phyloP scores from a whole-genome alignment of 2,329 filamentous ascomycete genomes.

The Fusarium protoensiforme region DNA sequence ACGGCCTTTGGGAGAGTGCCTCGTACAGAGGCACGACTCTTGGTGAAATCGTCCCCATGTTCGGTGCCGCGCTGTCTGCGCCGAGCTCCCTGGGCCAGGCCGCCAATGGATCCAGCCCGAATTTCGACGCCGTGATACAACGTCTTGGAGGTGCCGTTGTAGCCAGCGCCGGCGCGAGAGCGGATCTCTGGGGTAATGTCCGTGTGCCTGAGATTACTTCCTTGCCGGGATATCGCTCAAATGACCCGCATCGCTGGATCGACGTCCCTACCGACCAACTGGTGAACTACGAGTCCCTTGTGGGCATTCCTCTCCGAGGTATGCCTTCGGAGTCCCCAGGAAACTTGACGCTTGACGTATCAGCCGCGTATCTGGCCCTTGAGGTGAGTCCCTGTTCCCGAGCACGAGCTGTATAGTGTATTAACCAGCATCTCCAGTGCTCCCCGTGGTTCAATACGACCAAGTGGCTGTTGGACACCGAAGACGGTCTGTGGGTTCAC shows the following conservation, averaged over 20 bases:
- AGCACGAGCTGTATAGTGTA: too few relatives aligned
- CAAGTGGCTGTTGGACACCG: background rate
- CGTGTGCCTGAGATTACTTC: background rate
- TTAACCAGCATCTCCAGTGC: background rate
- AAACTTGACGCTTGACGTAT: background rate
- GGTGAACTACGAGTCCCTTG: background rate
- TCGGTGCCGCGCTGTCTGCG: background rate
- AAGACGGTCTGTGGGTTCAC: background rate
- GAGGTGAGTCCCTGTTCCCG: background rate
- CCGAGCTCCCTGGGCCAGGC: background rate
- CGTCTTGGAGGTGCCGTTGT: background rate
- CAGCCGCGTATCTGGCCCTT: background rate
- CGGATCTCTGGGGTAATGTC: background rate
- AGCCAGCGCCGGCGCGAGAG: background rate
- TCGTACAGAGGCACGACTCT: background rate
- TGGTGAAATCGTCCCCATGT: background rate
- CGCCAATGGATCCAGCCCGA: background rate
- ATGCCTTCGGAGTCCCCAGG: background rate
- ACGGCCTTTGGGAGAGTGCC: background rate
- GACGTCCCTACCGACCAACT: background rate
- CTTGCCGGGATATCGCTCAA: background rate
- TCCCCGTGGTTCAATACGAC: background rate
- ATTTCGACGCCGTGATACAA: background rate
- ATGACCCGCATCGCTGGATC: background rate
- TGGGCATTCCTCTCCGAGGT: background rate